phyloP scores from a whole-genome alignment of 1,284 basidiomycete genomes.

The Spongispora temasekensis region DNA sequence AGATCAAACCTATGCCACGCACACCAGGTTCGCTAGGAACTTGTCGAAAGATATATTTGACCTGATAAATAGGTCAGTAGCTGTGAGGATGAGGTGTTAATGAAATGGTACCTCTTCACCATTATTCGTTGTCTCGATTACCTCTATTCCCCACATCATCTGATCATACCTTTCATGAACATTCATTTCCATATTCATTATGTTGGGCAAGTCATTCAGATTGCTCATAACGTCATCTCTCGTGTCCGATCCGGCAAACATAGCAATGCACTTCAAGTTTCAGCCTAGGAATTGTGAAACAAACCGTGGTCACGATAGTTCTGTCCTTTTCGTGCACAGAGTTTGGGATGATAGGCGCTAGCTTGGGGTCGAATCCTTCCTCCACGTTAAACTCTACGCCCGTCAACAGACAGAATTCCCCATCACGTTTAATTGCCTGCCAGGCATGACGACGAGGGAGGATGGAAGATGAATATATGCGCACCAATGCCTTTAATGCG shows the following conservation, averaged over 20 bases:
- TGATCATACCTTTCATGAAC: neutral
- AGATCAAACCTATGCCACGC: neutral
- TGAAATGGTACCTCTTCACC: slow-evolving; percentile 1
- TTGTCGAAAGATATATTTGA: neutral
- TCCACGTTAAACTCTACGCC: neutral
- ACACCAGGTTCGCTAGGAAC: neutral
- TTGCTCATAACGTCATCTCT: neutral
- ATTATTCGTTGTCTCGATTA: neutral
- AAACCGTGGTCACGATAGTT: neutral
- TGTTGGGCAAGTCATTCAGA: slow-evolving; percentile 6
- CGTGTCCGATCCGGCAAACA: neutral
- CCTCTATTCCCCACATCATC: slow-evolving; percentile 5
- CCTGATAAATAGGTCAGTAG: neutral
- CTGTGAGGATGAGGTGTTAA: neutral
- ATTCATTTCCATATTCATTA: neutral
- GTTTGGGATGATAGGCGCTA: neutral
- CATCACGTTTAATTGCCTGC: neutral
- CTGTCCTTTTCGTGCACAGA: neutral
- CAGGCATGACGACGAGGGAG: neutral
- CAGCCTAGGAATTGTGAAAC: neutral
- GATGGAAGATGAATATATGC: neutral
- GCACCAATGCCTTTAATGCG: neutral
- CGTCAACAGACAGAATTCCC: neutral
- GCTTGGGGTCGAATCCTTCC: neutral
- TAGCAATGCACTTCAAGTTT: neutral